Conservation (phyloP, 2,329 filamentous ascomycete species). For the Cercospora zeina region DNA sequence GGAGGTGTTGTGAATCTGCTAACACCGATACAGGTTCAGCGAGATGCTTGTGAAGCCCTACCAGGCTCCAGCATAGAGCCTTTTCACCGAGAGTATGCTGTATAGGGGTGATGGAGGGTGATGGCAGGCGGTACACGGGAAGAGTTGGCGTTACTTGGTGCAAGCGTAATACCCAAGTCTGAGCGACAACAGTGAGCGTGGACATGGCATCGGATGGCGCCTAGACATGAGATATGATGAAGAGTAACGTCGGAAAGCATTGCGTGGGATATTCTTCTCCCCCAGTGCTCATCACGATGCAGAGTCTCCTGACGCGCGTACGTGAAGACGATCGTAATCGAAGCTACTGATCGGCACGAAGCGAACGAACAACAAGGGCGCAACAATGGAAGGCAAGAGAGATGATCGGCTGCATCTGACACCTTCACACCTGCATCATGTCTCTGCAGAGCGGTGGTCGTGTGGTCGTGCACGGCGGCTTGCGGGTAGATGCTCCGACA, state of each 20-base stretch:
- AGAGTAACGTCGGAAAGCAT: neutral
- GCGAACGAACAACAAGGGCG: neutral
- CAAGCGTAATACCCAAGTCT: conserved; percentile 18
- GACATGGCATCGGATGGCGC: conserved; percentile 10
- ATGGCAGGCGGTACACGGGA: neutral
- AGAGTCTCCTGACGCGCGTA: neutral
- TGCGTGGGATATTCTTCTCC: neutral
- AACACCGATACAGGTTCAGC: conserved; percentile 59
- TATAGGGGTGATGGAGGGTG: neutral
- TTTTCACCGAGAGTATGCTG: neutral
- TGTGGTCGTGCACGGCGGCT: too few species aligned
- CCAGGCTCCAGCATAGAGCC: conserved; percentile 57
- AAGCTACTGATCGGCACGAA: neutral
- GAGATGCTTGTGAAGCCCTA: conserved; percentile 79
- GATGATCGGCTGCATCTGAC: neutral
- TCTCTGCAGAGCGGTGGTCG: neutral
- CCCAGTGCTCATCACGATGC: neutral
- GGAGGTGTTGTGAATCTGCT: conserved; percentile 15
- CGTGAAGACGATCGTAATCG: neutral
- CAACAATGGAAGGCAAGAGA: neutral
- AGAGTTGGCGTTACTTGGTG: conserved; percentile 10
- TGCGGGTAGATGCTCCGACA: neutral
- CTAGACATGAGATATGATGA: neutral
- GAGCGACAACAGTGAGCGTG: conserved; percentile 9
- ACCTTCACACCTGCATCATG: neutral